Conservation (phyloP, 1,284 basidiomycete species). For the Takashimella koratensis region DNA sequence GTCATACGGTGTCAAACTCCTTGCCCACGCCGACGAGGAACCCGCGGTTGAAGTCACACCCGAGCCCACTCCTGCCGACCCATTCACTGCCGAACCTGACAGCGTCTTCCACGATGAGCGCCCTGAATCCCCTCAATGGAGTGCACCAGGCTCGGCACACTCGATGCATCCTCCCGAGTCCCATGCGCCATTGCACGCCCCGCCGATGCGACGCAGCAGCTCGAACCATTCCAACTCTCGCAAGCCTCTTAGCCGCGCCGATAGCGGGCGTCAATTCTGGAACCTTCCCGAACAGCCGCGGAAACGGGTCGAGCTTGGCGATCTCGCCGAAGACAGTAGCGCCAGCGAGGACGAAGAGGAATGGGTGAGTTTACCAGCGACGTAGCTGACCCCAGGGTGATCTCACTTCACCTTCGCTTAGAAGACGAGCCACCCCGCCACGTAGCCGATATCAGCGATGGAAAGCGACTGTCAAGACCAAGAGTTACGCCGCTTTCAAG, state of each 20-base stretch:
- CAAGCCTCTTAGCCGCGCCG: slow-evolving; percentile 25
- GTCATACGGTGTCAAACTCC: slow-evolving; percentile 77
- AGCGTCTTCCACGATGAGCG: background rate
- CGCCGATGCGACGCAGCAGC: background rate
- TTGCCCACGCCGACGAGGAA: slow-evolving; percentile 70
- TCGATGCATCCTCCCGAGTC: slow-evolving; percentile 18
- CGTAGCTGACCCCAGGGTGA: slow-evolving; percentile 8
- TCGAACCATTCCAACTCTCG: slow-evolving; percentile 2
- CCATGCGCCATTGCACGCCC: background rate
- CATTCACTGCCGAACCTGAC: background rate
- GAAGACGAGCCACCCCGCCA: slow-evolving; percentile 25
- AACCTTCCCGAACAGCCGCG: slow-evolving; percentile 44
- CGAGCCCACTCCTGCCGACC: slow-evolving; percentile 1
- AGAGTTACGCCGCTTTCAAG: background rate
- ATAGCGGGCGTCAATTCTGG: slow-evolving; percentile 46
- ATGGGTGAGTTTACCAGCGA: slow-evolving; percentile 28
- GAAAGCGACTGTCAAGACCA: slow-evolving; percentile 31
- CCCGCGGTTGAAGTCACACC: slow-evolving; percentile 11
- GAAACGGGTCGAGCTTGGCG: slow-evolving; percentile 19
- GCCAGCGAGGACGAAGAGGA: slow-evolving; percentile 44
- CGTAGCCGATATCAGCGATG: slow-evolving; percentile 18
- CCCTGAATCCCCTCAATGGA: slow-evolving; percentile 18
- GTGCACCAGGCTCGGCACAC: slow-evolving; percentile 17
- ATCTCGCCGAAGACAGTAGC: slow-evolving; percentile 31
- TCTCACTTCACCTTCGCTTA: slow-evolving; percentile 15